Percentiles rank a stretch among this genome's conserved stretches.
phyloP scores from a whole-genome alignment of 2,329 filamentous ascomycete genomes.

The Clonostachys rosea region DNA sequence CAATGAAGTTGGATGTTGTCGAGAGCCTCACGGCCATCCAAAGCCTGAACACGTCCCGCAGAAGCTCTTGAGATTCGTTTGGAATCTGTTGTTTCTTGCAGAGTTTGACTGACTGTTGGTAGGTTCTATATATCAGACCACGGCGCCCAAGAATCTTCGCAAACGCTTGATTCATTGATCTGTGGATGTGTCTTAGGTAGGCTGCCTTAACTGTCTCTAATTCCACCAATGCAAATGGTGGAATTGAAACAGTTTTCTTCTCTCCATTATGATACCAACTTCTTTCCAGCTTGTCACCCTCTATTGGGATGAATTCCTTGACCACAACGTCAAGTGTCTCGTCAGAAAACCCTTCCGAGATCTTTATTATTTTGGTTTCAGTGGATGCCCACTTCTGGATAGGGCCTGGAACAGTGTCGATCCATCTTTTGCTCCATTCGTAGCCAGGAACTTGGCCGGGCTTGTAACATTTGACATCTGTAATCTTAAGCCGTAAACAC shows the following conservation, averaged over 20 bases:
- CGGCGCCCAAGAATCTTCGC: conserved; percentile 23
- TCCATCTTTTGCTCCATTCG: conserved; percentile 56
- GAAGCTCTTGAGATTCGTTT: conserved; percentile 35
- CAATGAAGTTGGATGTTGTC: conserved; percentile 55
- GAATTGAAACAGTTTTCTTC: conserved; percentile 43
- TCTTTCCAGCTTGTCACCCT: conserved; percentile 49
- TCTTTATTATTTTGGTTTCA: conserved; percentile 41
- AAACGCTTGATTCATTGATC: conserved; percentile 41
- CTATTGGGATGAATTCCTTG: conserved; percentile 47
- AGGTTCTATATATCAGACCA: conserved; percentile 44
- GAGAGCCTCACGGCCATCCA: conserved; percentile 59
- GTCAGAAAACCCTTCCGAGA: conserved; percentile 51
- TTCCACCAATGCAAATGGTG: conserved; percentile 52
- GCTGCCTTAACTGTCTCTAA: conserved; percentile 42
- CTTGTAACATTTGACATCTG: conserved; percentile 53
- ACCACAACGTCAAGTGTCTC: conserved; percentile 42
- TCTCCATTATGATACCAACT: conserved; percentile 45
- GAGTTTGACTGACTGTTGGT: conserved; percentile 36
- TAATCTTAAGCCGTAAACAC: conserved; percentile 57
- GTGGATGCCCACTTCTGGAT: conserved; percentile 51
- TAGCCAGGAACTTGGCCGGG: conserved; percentile 52
- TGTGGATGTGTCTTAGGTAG: conserved; percentile 46
- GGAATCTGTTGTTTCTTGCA: conserved; percentile 19
- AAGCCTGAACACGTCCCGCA: conserved; percentile 45
- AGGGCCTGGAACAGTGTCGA: conserved; percentile 45